Evolutionary conservation across 257 asterid genomes (phyloP).

Genomic region (Solanum ahanhuiri): DNA sequence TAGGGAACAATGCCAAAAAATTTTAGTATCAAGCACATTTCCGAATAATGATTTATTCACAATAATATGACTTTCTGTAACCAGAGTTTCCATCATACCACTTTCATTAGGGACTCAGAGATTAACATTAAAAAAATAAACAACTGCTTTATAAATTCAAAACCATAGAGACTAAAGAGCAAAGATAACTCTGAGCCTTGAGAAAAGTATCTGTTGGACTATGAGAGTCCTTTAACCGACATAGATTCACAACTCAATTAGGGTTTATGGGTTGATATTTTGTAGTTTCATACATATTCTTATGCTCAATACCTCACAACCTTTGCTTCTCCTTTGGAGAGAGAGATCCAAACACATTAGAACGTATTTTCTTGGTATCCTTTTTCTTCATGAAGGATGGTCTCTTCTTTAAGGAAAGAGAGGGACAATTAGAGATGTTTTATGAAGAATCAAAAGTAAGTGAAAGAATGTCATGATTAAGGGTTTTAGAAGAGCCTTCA

Average conservation of each 20-base stretch:
- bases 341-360: not conserved
- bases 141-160: too few relatives aligned
- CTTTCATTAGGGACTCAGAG: not conserved
- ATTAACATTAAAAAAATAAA: not conserved
- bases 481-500: too few relatives aligned
- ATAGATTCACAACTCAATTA: not conserved
- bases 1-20: too few relatives aligned
- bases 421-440: too few relatives aligned
- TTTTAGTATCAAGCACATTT: too few relatives aligned
- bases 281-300: too few relatives aligned
- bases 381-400: not conserved
- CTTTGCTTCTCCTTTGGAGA: too few relatives aligned
- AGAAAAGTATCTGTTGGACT: not conserved
- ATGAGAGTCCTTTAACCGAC: not conserved
- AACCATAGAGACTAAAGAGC: not conserved
- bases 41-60: too few relatives aligned
- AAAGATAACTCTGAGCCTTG: not conserved
- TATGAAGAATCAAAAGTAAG: too few relatives aligned
- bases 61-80: too few relatives aligned
- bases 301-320: not conserved
- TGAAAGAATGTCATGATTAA: too few relatives aligned
- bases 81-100: not conserved
- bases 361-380: too few relatives aligned
- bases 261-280: not conserved
- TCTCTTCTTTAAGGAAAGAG: not conserved